Base-by-base conservation (phyloP, 2,329 filamentous ascomycete species). In the Thielaviopsis musarum region DNA sequence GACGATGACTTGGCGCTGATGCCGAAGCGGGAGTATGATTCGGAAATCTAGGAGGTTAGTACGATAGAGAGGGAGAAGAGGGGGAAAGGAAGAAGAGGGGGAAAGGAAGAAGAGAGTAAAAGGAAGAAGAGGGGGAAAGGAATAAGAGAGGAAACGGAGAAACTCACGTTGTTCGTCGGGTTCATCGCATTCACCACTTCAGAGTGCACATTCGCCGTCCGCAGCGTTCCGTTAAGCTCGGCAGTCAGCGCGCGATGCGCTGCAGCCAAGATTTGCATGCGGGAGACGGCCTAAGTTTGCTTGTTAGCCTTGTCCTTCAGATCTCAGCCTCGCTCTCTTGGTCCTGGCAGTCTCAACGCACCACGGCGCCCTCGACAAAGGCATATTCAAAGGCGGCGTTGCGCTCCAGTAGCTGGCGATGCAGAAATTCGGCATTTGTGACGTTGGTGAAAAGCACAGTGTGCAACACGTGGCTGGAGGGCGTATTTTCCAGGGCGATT, bases 331-430 rank as follows among this genome's bases (percentile, higher is more conserved):
- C n/a, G n/a, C n/a, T n/a, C n/a, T n/a, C n/a, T n/a, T n/a, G n/a
- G n/a, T n/a, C n/a, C n/a, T n/a, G n/a, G n/a, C n/a, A n/a, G n/a
- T n/a, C 24, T 26, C 24, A 58, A 72, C 77, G 62, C 76, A 91
- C 85, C 69, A 87, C 81, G 53, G 81, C 82, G 21, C 90, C 90
- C 72, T 98, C 91, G 54, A 98, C 80, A 65, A 98, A 87, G 38
- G 91, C 90, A 75, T 97, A 97, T 71, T 97, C 90, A 66, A 91
- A 97, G 9, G 85, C 84, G 12, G 81, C 68, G 68, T 97, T 95
- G 57, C 88, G 87, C 5, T 82, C 79, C n/a, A 97, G 76, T 5
- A 98, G 81, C 72, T 96, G 91, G 65, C 84, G 77, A 57, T 90
- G 85, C 52, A 98, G 76, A 67, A 85, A 90, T 0, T 79, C 72